Evolutionary conservation across 176 grass and related monocot genomes (phyloP), one percentile per base, ranked within the genome.

Genomic region (Carex parvula): DNA sequence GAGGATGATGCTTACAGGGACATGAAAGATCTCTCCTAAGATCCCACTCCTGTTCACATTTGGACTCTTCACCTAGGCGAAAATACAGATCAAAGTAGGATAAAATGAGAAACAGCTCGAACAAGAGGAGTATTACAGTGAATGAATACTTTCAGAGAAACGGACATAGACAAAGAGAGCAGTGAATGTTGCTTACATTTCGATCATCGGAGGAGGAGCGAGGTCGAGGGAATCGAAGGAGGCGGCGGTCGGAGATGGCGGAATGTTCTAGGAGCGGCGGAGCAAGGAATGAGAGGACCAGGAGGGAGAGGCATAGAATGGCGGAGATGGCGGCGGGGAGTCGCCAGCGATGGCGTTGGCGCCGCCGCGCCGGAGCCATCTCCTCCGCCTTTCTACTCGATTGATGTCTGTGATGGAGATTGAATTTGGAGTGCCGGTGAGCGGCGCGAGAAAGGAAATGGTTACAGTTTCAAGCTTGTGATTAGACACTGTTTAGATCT

Each of bases 221-320:
- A 57, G 24, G 50, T 17, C 52, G 73, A 35, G 13, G 46, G 60
- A 12, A 55, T 20, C 73, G 84, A 57, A 87, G 87, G 85, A 84
- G 85, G 74, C 79, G 87, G 80, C 82, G 63, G 54, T 81, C 80
- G 22, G 89, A 70, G 75, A 92, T 12, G 55, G 71, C 76, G 18
- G 90, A 91, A 72, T 97, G 89, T 83, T 97, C 94, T 9, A 78
- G 82, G 65, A 93, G 64, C 5, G 89, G 94, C 2, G 91, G 94
- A 17, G 94, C 87, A 26, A 90, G 89, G 50, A 91, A 35, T 85
- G 87, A 97, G 33, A 93, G 76, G 22, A 86, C 64, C 62, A 91
- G 59, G 78, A 89, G 87, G 60, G 93, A 87, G 78, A 97, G 87
- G 63, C 93, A 88, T 75, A 88, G 83, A 26, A 81, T 89, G 30